Percentiles rank a stretch among this genome's conserved stretches.
phyloP scores from a whole-genome alignment of 306 rosid genomes.

The Vigna trinervia region DNA sequence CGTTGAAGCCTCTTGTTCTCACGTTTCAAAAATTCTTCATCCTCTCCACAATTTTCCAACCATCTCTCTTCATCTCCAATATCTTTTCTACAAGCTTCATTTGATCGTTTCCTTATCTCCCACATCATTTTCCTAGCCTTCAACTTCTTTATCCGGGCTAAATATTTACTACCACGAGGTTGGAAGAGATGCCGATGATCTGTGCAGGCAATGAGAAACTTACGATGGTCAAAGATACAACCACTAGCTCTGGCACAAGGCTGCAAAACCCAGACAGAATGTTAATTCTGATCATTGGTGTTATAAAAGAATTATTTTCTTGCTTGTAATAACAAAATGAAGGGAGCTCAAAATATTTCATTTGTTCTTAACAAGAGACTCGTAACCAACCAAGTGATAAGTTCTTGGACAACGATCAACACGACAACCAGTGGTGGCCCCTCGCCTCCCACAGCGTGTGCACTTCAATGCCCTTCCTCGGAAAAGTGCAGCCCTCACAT shows the following conservation, averaged over 20 bases:
- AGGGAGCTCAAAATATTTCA: slow-evolving; percentile 13
- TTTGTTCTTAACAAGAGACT: slow-evolving; percentile 36
- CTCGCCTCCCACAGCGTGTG: slow-evolving; percentile 94
- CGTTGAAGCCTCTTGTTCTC: slow-evolving; percentile 99
- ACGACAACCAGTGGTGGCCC: slow-evolving; percentile 98
- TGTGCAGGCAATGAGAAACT: slow-evolving; percentile 98
- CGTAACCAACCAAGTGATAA: slow-evolving; percentile 86
- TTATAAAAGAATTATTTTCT: slow-evolving; percentile 2
- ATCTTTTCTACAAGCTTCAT: slow-evolving; percentile 83
- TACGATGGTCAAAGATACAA: slow-evolving; percentile 96
- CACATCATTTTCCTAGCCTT: slow-evolving; percentile 87
- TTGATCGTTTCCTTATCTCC: slow-evolving; percentile 81
- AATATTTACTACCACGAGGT: slow-evolving; percentile 76
- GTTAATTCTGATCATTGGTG: slow-evolving; percentile 37
- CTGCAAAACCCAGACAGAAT: slow-evolving; percentile 58
- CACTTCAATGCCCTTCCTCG: slow-evolving; percentile 97
- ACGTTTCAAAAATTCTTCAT: slow-evolving; percentile 97
- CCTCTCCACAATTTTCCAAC: slow-evolving; percentile 99
- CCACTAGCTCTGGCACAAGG: slow-evolving; percentile 97
- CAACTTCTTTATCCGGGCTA: slow-evolving; percentile 73
- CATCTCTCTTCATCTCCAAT: slow-evolving; percentile 95
- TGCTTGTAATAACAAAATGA: slow-evolving; percentile 35
- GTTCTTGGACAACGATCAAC: slow-evolving; percentile 98
- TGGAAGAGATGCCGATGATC: slow-evolving; percentile 92
- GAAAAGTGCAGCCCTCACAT: slow-evolving; percentile 94